Base-by-base conservation (phyloP, 2,329 filamentous ascomycete genomes). In the Colletotrichum musicola region DNA sequence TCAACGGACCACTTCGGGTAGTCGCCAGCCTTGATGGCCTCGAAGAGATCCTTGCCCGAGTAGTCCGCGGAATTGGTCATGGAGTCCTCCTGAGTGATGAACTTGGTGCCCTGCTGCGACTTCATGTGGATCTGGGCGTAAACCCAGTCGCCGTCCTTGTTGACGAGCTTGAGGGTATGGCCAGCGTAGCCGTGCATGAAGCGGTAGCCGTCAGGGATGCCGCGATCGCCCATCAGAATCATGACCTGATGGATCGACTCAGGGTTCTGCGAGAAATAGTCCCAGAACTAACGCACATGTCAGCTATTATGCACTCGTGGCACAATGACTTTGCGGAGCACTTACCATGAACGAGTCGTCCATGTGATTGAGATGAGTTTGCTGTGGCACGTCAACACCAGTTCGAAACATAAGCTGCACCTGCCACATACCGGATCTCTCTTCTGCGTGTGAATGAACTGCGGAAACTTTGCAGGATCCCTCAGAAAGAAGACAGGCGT, bases 41-140 rank as follows among this genome's bases (percentile, higher is more conserved):
- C 69, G 44, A 74, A 79, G 0, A 79, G 70, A 7, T 79, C 77
- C 5, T 77, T 73, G 9, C 72, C 71, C 62, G 85, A 82, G 71
- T 80, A 82, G 70, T 90, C 88, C 0, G 88, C 87, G 46, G 89
- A 83, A 2, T 81, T 18, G 1, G 66, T 58, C 5, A 73, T 59
- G 2, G 76, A 79, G 47, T 87, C 82, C 2, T 77, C 77, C 1
- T 75, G 73, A 3, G 80, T 80, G 53, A 86, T 76, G 7, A 79
- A 84, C 50, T 83, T 78, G 60, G 83, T 78, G 1, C 85, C 86
- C 22, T 79, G 77, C 6, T 85, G 78, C 0, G 86, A 77, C 61
- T 81, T 83, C 71, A 87, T 78, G 69, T 88, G 85, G 42, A 83
- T 80, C 65, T 87, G 85, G 62, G 83, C 77, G 56, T 86, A 87